Base-by-base conservation (phyloP, 2,329 filamentous ascomycete species). In the Botrytis fragariae region DNA sequence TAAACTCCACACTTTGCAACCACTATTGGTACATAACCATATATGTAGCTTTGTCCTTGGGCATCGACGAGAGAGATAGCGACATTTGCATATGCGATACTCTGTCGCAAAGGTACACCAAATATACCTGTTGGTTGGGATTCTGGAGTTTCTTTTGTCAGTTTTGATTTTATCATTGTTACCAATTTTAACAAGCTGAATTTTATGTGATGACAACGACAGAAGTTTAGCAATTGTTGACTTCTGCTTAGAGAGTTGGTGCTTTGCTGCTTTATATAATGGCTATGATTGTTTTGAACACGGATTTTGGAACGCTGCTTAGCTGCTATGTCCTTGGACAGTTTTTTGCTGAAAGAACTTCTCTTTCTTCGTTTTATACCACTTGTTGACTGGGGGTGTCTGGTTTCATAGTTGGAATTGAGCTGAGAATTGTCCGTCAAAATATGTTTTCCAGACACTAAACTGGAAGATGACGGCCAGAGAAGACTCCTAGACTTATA, bases 1-100 rank as follows among this genome's bases (percentile, higher is more conserved):
- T 95, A 99, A 6, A 99, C 95, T 75, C 96, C 96, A 82, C 96
- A 98, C 83, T 99, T 99, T 51, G 96, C 96, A 71, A 99, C 95
- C 61, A 99, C 95, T 77, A 99, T 98, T 29, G 96, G 96, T 12
- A 99, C 95, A 80, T 98, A 98, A 80, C 96, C 96, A 82, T 98
- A 99, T 71, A 98, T 98, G 82, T 97, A 98, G 84, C 94, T 97
- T 82, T 96, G 90, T 45, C 95, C 95, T 77, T 96, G 89, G 77
- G 95, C 93, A 81, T 98, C 95, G 77, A 96, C 93, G 42, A 99
- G 88, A 35, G 95, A 98, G 80, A 99, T 99, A 76, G 96, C 96
- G 74, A 99, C 96, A 81, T 98, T 99, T 74, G 96, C 96, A 82
- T 99, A 98, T 74, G 92, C 93, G 82, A 99, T 98, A 84, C 95